phyloP scores from a whole-genome alignment of 2,329 filamentous ascomycete species.

The Fusarium hostae region DNA sequence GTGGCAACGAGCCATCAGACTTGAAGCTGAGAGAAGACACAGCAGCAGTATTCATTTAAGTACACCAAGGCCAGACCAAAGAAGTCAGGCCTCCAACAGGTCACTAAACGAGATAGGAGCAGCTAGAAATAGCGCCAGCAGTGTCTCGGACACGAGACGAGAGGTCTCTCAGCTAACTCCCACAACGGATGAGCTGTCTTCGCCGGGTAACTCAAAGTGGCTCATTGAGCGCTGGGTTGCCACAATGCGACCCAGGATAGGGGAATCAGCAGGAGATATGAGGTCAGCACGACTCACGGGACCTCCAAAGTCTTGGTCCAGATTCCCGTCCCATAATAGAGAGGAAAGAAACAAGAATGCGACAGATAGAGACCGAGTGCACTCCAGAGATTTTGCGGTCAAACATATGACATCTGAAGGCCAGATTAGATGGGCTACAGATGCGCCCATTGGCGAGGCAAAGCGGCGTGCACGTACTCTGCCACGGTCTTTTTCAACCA shows the following conservation, averaged over 20 bases:
- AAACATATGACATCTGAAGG: conserved; percentile 32
- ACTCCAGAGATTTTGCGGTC: conserved; percentile 46
- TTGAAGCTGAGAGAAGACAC: conserved; percentile 38
- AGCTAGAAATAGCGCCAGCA: conserved; percentile 4
- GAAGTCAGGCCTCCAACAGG: not conserved
- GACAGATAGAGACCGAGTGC: conserved; percentile 40
- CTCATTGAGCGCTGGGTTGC: conserved; percentile 37
- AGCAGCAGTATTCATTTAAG: conserved; percentile 18
- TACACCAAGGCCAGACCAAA: not conserved
- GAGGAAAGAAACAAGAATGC: conserved; percentile 44
- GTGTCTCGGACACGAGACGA: not conserved
- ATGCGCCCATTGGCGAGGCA: conserved; percentile 23
- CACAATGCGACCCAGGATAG: conserved; percentile 24
- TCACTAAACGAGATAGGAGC: not conserved
- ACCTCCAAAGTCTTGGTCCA: conserved; percentile 50
- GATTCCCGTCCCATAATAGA: conserved; percentile 48
- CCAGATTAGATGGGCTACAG: conserved; percentile 43
- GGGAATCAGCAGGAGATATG: not conserved
- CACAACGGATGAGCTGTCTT: conserved; percentile 22
- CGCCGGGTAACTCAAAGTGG: conserved; percentile 20
- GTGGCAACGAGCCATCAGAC: conserved; percentile 45
- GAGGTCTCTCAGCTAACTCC: conserved; percentile 26
- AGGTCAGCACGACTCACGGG: conserved; percentile 11
- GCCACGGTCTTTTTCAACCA: conserved; percentile 45
- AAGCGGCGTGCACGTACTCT: conserved; percentile 6